Base-by-base conservation (phyloP, 306 rosid species). In the Rosa rugosa region DNA sequence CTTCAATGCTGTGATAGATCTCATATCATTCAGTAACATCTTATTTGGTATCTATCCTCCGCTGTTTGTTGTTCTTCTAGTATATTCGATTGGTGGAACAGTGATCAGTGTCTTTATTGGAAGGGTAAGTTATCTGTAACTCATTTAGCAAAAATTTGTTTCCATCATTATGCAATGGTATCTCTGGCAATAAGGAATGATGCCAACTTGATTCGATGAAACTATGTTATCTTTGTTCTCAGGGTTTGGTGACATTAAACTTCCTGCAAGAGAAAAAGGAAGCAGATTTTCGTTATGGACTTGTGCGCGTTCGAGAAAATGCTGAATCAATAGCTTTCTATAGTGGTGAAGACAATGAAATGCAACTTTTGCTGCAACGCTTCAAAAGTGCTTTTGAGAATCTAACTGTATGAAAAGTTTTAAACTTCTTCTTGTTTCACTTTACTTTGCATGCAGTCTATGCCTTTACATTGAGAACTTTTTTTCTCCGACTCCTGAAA, bases 181-280 rank as follows among this genome's bases (percentile, higher is more conserved):
- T 81, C 45, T 45, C 73, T 69, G 75, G 72, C 75, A 53, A 54
- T 62, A 16, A 20, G 60, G 36, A 41, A 27, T 34, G 38, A 23
- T 66, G 66, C 42, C 27, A 16, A 40, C 81, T 80, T 66, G 17
- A 36, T 47, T 82, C 42, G 71, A 34, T n/a, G n/a, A n/a, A n/a
- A n/a, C n/a, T n/a, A n/a, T n/a, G n/a, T 75, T 36, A 16, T 51
- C 13, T 62, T 34, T 75, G 72, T 59, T 84, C 82, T 73, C 89
- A 93, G 99, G 99, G 90, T 51, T 86, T 95, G 96, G 99, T 95
- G 75, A 76, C 66, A 42, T 78, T 93, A 44, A 93, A 95, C 80
- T 95, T 95, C 86, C 83, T 95, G 89, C 99, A 95, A 95, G 99
- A 95, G 86, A 95, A 95, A 80, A 95, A 95, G 77, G 99, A 95